Percentiles rank a stretch among this genome's conserved stretches.
Evolutionary conservation across 345 rosid species (phyloP).

Genomic region (Pistacia integerrima): DNA sequence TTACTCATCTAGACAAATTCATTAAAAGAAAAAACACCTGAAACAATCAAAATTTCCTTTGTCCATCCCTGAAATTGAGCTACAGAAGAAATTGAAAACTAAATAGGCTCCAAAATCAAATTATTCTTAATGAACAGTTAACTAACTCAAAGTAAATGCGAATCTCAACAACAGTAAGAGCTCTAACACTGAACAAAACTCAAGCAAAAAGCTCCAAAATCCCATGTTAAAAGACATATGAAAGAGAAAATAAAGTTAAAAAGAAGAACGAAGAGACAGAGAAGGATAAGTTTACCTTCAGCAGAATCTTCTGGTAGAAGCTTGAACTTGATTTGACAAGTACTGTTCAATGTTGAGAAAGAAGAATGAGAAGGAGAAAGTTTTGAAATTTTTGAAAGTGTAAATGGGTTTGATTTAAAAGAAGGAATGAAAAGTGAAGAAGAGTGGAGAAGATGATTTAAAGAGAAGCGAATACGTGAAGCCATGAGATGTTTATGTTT

Average conservation of each 20-base stretch:
- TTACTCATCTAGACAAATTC: too few species aligned
- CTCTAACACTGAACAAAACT: too few species aligned
- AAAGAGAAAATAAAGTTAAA: neutral
- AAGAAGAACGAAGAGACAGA: neutral
- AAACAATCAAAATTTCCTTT: too few species aligned
- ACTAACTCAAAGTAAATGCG: too few species aligned
- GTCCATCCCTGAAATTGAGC: too few species aligned
- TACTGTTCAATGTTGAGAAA: constrained; percentile 19
- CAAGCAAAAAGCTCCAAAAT: too few species aligned
- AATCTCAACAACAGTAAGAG: too few species aligned
- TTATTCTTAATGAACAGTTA: too few species aligned
- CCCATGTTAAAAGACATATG: too few species aligned
- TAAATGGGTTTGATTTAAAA: constrained; percentile 12
- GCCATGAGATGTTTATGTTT: constrained; percentile 25
- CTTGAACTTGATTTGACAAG: constrained; percentile 31
- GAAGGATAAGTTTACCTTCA: constrained; percentile 34
- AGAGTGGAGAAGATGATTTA: constrained; percentile 13
- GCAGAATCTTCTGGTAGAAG: constrained; percentile 40
- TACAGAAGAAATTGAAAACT: too few species aligned
- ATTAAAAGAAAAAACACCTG: too few species aligned
- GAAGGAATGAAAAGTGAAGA: constrained; percentile 26
- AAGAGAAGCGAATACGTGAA: constrained; percentile 25
- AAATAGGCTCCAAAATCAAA: too few species aligned
- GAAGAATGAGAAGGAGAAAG: constrained; percentile 20
- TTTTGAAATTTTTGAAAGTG: constrained; percentile 5